Conservation (phyloP, 257 asterid genomes). For the Scutellaria galericulata region DNA sequence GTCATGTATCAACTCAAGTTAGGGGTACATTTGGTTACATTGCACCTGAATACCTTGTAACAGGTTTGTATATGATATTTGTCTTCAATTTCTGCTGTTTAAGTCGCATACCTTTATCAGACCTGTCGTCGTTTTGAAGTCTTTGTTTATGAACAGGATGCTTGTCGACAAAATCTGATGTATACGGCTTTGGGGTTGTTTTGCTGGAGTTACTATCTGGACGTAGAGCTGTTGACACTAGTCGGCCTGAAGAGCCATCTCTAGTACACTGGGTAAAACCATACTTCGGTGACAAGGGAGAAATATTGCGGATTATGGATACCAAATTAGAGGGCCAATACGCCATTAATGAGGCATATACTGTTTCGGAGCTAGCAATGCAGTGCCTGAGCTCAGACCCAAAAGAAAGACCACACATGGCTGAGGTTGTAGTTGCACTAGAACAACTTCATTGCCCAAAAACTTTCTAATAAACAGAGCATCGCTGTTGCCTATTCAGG, state of each 20-base stretch:
- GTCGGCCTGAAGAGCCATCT: not conserved
- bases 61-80: slow-evolving; percentile 28
- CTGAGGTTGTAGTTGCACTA: slow-evolving; percentile 28
- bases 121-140: not conserved
- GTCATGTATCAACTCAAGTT: slow-evolving; percentile 56
- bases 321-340: slow-evolving; percentile 27
- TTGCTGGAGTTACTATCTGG: slow-evolving; percentile 35
- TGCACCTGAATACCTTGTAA: slow-evolving; percentile 12
- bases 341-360: not conserved
- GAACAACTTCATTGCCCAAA: slow-evolving; percentile 1
- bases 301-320: slow-evolving; percentile 12
- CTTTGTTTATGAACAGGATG: slow-evolving; percentile 22
- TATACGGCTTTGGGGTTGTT: slow-evolving; percentile 35
- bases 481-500: not conserved
- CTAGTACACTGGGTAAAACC: slow-evolving; percentile 29
- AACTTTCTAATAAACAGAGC: not conserved
- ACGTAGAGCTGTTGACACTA: not conserved
- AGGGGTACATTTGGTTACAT: slow-evolving; percentile 49
- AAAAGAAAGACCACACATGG: slow-evolving; percentile 31
- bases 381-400: slow-evolving; percentile 21
- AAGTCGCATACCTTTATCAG: not conserved
- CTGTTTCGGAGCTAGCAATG: slow-evolving; percentile 14
- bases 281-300: not conserved
- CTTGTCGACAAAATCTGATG: slow-evolving; percentile 25
- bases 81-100: not conserved